These are phyloP conservation scores for Ceratocystis colombiana DNA, from an alignment of 2,329 filamentous ascomycete genomes.

Conservation along the genomic window DNA sequence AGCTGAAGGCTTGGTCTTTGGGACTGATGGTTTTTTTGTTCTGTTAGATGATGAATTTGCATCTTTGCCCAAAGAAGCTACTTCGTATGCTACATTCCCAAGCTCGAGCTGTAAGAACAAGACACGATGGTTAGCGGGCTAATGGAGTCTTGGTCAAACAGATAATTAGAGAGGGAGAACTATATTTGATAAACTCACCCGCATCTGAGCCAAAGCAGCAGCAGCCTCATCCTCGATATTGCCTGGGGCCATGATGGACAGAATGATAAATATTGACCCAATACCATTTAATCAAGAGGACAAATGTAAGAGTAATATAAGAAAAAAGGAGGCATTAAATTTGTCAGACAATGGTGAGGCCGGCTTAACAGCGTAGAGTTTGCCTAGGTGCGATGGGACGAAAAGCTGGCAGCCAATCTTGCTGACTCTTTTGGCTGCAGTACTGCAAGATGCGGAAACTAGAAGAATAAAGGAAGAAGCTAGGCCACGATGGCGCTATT, in stretches of 20 bases:
- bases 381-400: not conserved
- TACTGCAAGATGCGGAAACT: too few relatives aligned
- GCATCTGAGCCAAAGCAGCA: slow-evolving; percentile 7
- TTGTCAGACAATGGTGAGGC: not conserved
- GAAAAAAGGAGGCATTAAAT: not conserved
- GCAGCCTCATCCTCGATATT: not conserved
- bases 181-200: not conserved
- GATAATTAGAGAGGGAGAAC: not conserved
- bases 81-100: not conserved
- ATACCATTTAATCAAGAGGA: not conserved
- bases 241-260: not conserved
- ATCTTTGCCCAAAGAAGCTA: slow-evolving; percentile 6
- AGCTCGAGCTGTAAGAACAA: not conserved
- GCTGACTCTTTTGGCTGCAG: not conserved
- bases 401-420: not conserved
- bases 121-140: not conserved
- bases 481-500: not conserved
- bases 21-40: not conserved
- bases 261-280: not conserved
- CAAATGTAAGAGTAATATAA: not conserved
- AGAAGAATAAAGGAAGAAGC: not conserved
- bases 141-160: not conserved
- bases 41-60: not conserved
- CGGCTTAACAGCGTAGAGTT: not conserved
- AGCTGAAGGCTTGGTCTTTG: not conserved